Conservation (phyloP, 2,329 filamentous ascomycete species). For the Conoideocrella luteorostrata region DNA sequence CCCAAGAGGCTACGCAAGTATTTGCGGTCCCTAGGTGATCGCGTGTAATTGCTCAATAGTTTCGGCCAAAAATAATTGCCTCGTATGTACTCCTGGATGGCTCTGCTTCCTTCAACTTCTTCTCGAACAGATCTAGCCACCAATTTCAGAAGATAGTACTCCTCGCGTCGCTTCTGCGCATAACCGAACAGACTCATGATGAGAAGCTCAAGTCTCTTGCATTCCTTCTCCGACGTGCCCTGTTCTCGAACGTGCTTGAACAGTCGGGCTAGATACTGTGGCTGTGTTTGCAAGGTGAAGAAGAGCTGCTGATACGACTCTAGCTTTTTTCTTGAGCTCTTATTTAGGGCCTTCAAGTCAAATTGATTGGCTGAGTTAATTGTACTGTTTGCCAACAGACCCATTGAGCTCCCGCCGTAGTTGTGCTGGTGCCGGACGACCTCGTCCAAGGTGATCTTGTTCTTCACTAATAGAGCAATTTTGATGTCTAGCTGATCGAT, state of each 20-base stretch:
- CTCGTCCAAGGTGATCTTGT: slow-evolving; percentile 98
- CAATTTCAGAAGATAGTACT: slow-evolving; percentile 92
- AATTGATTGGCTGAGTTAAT: slow-evolving; percentile 88
- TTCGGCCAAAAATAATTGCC: slow-evolving; percentile 93
- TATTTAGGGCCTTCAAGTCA: slow-evolving; percentile 95
- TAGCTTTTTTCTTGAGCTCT: slow-evolving; percentile 89
- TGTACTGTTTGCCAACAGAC: slow-evolving; percentile 78
- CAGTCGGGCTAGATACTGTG: slow-evolving; percentile 83
- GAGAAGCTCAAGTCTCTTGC: slow-evolving; percentile 83
- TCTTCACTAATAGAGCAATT: slow-evolving; percentile 95
- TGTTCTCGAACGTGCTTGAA: slow-evolving; percentile 80
- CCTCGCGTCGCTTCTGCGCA: slow-evolving; percentile 91
- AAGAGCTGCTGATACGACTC: slow-evolving; percentile 97
- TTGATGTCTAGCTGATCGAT: slow-evolving; percentile 99
- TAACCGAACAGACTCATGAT: slow-evolving; percentile 97
- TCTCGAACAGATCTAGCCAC: slow-evolving; percentile 77
- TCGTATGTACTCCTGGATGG: slow-evolving; percentile 77
- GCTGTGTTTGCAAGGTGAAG: slow-evolving; percentile 93
- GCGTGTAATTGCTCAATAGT: slow-evolving; percentile 78
- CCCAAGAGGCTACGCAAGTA: slow-evolving; percentile 84
- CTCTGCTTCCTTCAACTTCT: slow-evolving; percentile 68
- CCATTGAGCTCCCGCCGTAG: slow-evolving; percentile 83
- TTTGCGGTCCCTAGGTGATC: slow-evolving; percentile 86
- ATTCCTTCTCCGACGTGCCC: slow-evolving; percentile 83
- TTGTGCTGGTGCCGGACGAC: slow-evolving; percentile 96